Evolutionary conservation across 305 asterid species (phyloP).

Genomic region (Plantago lanceolata): DNA sequence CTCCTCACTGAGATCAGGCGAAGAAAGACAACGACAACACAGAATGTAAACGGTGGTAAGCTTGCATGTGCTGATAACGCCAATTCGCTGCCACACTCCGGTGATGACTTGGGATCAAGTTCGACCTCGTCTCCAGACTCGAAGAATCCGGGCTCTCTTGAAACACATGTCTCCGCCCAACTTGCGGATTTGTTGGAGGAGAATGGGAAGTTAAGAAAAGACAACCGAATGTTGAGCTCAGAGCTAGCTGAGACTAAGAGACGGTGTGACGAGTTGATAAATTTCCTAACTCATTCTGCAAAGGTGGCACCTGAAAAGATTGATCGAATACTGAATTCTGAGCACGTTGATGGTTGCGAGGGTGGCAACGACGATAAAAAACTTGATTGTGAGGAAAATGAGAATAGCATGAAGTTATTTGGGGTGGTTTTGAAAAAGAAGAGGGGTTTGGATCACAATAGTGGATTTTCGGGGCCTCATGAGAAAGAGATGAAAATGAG

Average conservation of each 20-base stretch:
- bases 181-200: constrained; percentile 55
- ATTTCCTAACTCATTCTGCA: constrained; percentile 48
- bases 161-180: constrained; percentile 46
- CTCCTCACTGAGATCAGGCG: constrained; percentile 70
- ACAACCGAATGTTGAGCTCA: constrained; percentile 50
- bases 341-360: constrained; percentile 6
- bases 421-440: constrained; percentile 64
- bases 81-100: neutral
- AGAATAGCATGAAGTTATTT: constrained; percentile 55
- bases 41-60: constrained; percentile 25
- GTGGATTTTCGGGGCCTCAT: constrained; percentile 25
- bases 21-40: constrained; percentile 29
- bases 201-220: constrained; percentile 54
- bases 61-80: constrained; percentile 21
- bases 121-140: constrained; percentile 65
- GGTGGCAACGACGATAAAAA: constrained; percentile 7
- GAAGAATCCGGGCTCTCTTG: constrained; percentile 52
- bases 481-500: constrained; percentile 41
- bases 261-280: constrained; percentile 60
- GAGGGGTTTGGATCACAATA: constrained; percentile 39
- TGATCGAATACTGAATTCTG: constrained; percentile 45
- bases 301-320: constrained; percentile 60
- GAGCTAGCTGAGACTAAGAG: constrained; percentile 63
- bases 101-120: constrained; percentile 48
- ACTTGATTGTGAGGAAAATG: constrained; percentile 39